phyloP scores from a whole-genome alignment of 768 basidiomycete species.

The Tylopilus felleus region DNA sequence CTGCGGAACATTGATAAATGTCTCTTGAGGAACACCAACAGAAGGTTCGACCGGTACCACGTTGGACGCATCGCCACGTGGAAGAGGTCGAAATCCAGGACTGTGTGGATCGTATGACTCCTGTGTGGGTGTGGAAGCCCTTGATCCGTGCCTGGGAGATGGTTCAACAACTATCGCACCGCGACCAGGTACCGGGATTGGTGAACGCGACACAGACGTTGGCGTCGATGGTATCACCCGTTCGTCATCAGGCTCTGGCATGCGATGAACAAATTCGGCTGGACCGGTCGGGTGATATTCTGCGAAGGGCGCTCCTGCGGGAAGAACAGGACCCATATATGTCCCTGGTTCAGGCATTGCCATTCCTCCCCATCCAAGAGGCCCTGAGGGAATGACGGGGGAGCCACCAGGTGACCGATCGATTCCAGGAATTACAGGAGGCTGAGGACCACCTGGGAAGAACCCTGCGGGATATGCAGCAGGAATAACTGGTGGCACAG shows the following conservation, averaged over 20 bases:
- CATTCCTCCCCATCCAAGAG: conserved; percentile 7
- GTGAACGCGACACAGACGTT: conserved; percentile 10
- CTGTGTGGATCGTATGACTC: conserved; percentile 16
- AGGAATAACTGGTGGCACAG: conserved; percentile 17
- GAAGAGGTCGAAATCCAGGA: conserved; percentile 16
- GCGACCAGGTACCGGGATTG: conserved; percentile 20
- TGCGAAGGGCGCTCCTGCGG: conserved; percentile 20
- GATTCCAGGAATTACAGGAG: conserved; percentile 24
- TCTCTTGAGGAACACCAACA: conserved; percentile 9
- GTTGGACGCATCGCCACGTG: conserved; percentile 7
- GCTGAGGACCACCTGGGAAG: conserved; percentile 14
- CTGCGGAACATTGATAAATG: conserved; percentile 16
- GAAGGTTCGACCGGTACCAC: conserved; percentile 17
- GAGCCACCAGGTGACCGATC: conserved; percentile 2
- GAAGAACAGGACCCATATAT: conserved; percentile 33
- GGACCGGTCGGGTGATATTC: conserved; percentile 6
- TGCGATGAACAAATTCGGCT: conserved; percentile 2
- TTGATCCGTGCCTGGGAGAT: conserved; percentile 12
- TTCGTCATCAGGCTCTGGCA: conserved; percentile 14
- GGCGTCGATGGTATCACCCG: conserved; percentile 23
- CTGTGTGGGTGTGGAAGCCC: conserved; percentile 27
- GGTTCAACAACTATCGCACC: conserved; percentile 14
- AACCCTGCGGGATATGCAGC: conserved; percentile 21
- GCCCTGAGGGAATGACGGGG: conserved; percentile 29
- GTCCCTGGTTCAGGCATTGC: conserved; percentile 24